Base-by-base conservation (phyloP, 768 basidiomycete species). In the Chiua virens region DNA sequence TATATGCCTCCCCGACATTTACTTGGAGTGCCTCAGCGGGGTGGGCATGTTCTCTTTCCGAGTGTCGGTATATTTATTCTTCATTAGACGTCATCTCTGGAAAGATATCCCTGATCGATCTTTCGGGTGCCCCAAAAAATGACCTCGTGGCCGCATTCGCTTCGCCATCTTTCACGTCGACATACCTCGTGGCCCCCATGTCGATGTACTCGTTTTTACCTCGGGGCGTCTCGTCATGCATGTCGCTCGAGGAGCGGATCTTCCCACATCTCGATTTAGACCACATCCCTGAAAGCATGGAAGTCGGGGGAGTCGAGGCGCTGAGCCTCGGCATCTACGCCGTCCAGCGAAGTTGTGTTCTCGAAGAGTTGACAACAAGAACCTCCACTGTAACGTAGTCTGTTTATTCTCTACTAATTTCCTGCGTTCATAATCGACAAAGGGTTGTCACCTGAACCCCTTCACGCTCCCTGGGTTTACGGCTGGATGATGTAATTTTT, bases 231-330 rank as follows among this genome's bases (percentile, higher is more conserved):
- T 50, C 49, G n/a, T 47, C 44, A 28, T 74, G 69, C 55, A 53
- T 68, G n/a, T 14, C 42, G 17, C 43, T 62, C 6, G 27, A 66
- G 27, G 37, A 47, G 46, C 55, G 57, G 40, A 59, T 74, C 37
- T 72, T 63, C 42, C 68, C 72, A 3, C 73, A 75, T 46, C 71
- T 75, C 10, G 71, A 71, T 52, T 41, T 75, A 25, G 73, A 75
- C 52, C 72, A 73, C 46, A 44, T 75, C 22, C 43, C 59, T 11
- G 71, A 73, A 51, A 64, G 61, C 41, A 36, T 67, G 18, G 63
- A 53, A 37, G 49, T 54, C 14, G 72, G 73, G 20, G 57, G 57
- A 49, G 40, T 45, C 28, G 60, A 70, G n/a, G 68, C 65, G 30
- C 43, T 74, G 25, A 60, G 58, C 25, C 64, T 75, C 17, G 70